Conservation (phyloP, 169 alveolate species). For the Plasmodium ovale region DNA sequence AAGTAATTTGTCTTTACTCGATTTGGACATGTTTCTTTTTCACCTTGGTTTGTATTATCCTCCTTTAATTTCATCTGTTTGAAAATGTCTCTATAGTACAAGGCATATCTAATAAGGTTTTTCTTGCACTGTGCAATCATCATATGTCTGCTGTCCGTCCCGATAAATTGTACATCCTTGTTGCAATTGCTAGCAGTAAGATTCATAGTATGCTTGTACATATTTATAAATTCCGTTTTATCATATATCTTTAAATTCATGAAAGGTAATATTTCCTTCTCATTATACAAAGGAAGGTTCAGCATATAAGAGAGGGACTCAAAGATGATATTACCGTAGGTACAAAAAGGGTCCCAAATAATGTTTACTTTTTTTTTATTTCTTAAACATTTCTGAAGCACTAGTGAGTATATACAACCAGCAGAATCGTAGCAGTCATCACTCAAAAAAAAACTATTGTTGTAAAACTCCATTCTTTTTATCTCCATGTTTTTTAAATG, state of each 20-base stretch:
- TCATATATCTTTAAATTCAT: conserved; percentile 71
- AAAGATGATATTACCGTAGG: conserved; percentile 56
- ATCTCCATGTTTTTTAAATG: conserved; percentile 49
- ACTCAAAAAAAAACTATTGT: conserved; percentile 62
- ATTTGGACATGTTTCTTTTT: neutral
- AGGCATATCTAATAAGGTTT: conserved; percentile 35
- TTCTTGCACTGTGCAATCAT: conserved; percentile 67
- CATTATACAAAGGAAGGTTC: conserved; percentile 38
- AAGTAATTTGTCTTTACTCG: neutral
- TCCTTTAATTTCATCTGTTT: neutral
- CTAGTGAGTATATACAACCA: conserved; percentile 55
- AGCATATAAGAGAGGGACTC: conserved; percentile 31
- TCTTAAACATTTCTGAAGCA: conserved; percentile 40
- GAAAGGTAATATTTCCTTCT: conserved; percentile 57
- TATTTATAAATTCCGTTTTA: conserved; percentile 22
- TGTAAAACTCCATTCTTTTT: conserved; percentile 51
- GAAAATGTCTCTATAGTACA: conserved; percentile 30
- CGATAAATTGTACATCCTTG: conserved; percentile 32
- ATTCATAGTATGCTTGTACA: conserved; percentile 13
- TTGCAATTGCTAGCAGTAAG: neutral
- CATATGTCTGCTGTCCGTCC: conserved; percentile 57
- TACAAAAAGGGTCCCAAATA: conserved; percentile 73
- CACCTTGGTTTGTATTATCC: neutral
- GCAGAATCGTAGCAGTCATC: conserved; percentile 72
- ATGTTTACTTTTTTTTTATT: conserved; percentile 38